A percentile compares a stretch with the other conserved stretches of the same genome.
phyloP scores from a whole-genome alignment of 2,329 filamentous ascomycete genomes.

The Macroventuria anomochaeta region DNA sequence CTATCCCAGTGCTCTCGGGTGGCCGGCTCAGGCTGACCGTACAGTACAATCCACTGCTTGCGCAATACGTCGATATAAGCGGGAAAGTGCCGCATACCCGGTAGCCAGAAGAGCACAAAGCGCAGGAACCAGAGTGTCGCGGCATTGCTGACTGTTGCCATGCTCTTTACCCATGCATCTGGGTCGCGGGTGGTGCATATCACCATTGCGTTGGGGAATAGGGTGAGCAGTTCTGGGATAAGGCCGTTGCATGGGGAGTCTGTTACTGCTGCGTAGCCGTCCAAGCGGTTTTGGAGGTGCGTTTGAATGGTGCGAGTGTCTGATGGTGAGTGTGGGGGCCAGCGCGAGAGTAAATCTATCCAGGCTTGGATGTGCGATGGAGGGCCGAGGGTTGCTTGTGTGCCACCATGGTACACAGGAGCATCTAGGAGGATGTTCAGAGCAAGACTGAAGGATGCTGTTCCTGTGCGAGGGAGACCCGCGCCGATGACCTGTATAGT shows the following conservation, averaged over 20 bases:
- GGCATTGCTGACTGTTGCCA: neutral
- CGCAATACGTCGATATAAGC: neutral
- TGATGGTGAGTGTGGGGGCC: neutral
- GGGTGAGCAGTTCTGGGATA: neutral
- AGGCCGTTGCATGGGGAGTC: neutral
- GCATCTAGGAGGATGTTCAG: conserved; percentile 1
- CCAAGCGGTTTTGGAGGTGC: neutral
- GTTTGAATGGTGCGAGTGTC: neutral
- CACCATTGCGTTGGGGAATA: neutral
- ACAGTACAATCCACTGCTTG: neutral
- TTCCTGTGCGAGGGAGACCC: neutral
- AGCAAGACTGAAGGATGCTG: neutral
- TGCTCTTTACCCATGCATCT: conserved; percentile 1
- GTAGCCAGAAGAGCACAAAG: neutral
- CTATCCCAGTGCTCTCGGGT: neutral
- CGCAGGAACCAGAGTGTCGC: neutral
- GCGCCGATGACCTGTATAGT: neutral
- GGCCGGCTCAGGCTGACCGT: neutral
- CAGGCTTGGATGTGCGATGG: conserved; percentile 1
- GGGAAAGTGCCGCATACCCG: neutral
- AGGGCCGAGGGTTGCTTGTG: neutral
- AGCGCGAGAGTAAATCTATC: neutral
- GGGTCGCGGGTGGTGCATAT: neutral
- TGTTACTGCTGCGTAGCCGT: conserved; percentile 1
- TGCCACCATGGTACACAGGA: conserved; percentile 3